Conservation (phyloP, 352 stramenopile species). For the Phytophthora aleatoria region DNA sequence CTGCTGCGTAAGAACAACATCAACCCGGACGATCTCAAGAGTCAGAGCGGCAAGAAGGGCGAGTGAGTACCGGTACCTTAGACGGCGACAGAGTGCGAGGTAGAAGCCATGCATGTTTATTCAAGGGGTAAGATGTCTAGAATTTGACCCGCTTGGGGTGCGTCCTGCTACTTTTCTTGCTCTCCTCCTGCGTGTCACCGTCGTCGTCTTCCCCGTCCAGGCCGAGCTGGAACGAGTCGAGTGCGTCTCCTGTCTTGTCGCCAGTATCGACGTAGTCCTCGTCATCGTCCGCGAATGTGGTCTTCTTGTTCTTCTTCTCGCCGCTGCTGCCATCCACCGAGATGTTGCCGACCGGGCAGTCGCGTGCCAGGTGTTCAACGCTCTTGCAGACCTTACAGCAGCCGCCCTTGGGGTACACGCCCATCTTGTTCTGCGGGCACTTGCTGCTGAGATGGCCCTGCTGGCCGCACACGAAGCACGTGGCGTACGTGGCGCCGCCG, state of each 20-base stretch:
- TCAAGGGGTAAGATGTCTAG: slow-evolving; percentile 23
- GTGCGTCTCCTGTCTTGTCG: slow-evolving; percentile 55
- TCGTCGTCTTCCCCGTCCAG: slow-evolving; percentile 43
- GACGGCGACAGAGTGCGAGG: too few species aligned
- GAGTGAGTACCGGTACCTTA: slow-evolving; percentile 1
- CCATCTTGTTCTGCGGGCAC: slow-evolving; percentile 86
- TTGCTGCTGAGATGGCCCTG: slow-evolving; percentile 87
- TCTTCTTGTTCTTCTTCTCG: slow-evolving; percentile 79
- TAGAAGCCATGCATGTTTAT: slow-evolving; percentile 1
- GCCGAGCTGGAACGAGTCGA: slow-evolving; percentile 51
- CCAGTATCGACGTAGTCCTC: slow-evolving; percentile 41
- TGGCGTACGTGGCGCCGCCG: slow-evolving; percentile 71
- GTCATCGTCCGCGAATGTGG: slow-evolving; percentile 69
- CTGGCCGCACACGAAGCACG: slow-evolving; percentile 89
- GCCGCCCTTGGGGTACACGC: slow-evolving; percentile 89
- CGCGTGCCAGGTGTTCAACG: slow-evolving; percentile 79
- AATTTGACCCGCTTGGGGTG: slow-evolving; percentile 53
- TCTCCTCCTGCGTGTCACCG: slow-evolving; percentile 17
- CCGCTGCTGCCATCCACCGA: slow-evolving; percentile 57
- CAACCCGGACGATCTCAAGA: slow-evolving; percentile 61
- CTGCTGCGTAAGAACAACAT: slow-evolving; percentile 83
- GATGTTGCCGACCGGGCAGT: slow-evolving; percentile 83
- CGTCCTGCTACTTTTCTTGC: slow-evolving; percentile 23
- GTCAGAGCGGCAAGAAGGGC: slow-evolving; percentile 33
- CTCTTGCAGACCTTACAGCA: slow-evolving; percentile 90